phyloP scores from a whole-genome alignment of 768 basidiomycete genomes.

The Chalciporus sphaerocephalus region DNA sequence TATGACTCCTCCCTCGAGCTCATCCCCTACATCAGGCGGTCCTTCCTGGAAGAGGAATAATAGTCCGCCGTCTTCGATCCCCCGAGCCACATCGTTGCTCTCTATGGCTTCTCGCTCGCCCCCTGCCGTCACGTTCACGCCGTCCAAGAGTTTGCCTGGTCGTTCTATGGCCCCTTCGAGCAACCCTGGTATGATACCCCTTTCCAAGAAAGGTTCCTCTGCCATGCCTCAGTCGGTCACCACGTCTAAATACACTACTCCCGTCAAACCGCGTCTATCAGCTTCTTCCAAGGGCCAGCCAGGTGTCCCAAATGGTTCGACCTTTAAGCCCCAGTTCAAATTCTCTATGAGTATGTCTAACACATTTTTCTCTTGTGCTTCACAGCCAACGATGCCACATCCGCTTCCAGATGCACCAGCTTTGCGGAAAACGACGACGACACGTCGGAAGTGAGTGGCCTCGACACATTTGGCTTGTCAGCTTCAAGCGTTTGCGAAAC shows the following conservation, averaged over 20 bases:
- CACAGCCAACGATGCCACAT: conserved; percentile 30
- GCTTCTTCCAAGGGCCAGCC: conserved; percentile 24
- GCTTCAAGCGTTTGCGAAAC: conserved; percentile 23
- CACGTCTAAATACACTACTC: conserved; percentile 33
- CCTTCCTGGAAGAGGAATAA: conserved; percentile 12
- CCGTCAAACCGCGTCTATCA: conserved; percentile 39
- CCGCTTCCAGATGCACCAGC: conserved; percentile 39
- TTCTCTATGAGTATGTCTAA: conserved; percentile 54
- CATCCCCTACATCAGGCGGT: conserved; percentile 5
- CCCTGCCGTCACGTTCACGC: conserved; percentile 30
- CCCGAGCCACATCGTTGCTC: conserved; percentile 39
- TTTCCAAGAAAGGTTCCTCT: conserved; percentile 52
- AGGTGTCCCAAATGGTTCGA: conserved; percentile 54
- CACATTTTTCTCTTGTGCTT: conserved; percentile 42
- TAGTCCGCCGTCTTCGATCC: conserved; percentile 49
- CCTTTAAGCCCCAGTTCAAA: conserved; percentile 47
- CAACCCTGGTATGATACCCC: conserved; percentile 37
- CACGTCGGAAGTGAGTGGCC: conserved; percentile 30
- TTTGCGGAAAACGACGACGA: conserved; percentile 23
- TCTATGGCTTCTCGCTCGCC: conserved; percentile 28
- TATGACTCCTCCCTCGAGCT: conserved; percentile 7
- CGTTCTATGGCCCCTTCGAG: conserved; percentile 21
- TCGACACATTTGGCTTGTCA: conserved; percentile 15
- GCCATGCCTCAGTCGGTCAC: conserved; percentile 59
- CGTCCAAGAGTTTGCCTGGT: conserved; percentile 31